These are phyloP conservation scores for Epithemia pelagica DNA, from an alignment of 108 stramenopile genomes.

Conservation along the genomic window DNA sequence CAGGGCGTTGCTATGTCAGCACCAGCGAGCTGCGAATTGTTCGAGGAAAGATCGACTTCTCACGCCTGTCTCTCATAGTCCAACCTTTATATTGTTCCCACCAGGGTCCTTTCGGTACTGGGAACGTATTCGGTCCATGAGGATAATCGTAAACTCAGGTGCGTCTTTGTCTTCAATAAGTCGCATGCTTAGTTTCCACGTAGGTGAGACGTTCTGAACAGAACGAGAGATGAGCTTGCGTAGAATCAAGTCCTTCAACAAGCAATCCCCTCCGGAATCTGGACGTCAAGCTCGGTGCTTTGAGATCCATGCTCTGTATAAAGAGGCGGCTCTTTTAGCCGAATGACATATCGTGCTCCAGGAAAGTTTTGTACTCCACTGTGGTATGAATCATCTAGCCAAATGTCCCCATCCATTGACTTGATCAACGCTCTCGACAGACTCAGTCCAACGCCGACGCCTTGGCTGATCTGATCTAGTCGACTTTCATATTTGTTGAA, in stretches of 20 bases:
- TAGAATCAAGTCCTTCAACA: slow-evolving; percentile 6
- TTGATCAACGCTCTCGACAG: slow-evolving; percentile 17
- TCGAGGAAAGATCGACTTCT: too few relatives aligned
- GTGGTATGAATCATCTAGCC: slow-evolving; percentile 19
- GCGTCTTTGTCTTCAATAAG: too few relatives aligned
- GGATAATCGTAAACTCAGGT: too few relatives aligned
- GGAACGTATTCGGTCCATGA: too few relatives aligned
- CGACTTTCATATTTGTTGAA: slow-evolving; percentile 23
- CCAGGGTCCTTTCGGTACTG: too few relatives aligned
- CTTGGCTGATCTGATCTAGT: slow-evolving; percentile 24
- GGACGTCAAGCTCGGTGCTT: neutral
- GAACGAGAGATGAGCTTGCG: slow-evolving; percentile 14
- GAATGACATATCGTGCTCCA: slow-evolving; percentile 25
- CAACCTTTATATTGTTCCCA: too few relatives aligned
- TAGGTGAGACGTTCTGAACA: slow-evolving; percentile 8
- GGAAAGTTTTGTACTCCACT: slow-evolving; percentile 30
- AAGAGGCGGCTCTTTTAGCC: slow-evolving; percentile 4
- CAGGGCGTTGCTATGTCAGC: too few relatives aligned
- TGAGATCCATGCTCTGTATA: neutral
- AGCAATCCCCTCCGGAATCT: neutral
- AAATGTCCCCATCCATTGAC: slow-evolving; percentile 17
- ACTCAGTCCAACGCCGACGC: slow-evolving; percentile 26
- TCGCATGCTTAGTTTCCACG: too few relatives aligned
- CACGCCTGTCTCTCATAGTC: too few relatives aligned
- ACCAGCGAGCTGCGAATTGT: too few relatives aligned